Conservation (phyloP, 179 eudicot species). For the Spinacia oleracea region DNA sequence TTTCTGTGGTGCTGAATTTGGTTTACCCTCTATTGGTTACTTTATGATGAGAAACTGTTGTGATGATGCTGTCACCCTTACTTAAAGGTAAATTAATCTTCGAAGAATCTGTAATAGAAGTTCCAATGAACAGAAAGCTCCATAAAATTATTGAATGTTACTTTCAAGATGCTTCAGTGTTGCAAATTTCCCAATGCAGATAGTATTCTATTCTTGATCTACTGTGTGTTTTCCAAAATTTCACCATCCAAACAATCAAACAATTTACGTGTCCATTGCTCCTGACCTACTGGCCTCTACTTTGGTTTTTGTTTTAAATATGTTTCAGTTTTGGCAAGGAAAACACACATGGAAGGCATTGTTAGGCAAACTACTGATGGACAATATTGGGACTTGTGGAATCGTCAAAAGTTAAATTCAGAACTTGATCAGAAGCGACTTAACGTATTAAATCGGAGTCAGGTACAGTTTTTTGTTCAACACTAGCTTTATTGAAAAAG, state of each 20-base stretch:
- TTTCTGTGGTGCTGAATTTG: background rate
- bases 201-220: background rate
- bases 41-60: background rate
- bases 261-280: background rate
- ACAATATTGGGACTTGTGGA: constrained; percentile 84
- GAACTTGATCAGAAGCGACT: constrained; percentile 80
- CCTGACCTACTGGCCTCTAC: constrained; percentile 8
- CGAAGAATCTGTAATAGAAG: background rate
- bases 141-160: background rate
- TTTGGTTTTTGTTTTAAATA: constrained; percentile 3
- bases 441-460: constrained; percentile 52
- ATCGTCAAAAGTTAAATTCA: constrained; percentile 75
- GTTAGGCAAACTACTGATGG: constrained; percentile 81
- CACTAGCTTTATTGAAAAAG: constrained; percentile 11
- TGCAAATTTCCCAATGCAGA: background rate
- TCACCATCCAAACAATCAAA: background rate
- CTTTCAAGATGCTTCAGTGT: background rate
- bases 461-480: constrained; percentile 44
- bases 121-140: background rate
- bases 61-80: background rate
- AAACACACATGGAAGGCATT: constrained; percentile 74
- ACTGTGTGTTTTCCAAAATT: background rate
- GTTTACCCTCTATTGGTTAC: constrained; percentile 9
- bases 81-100: background rate
- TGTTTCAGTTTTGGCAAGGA: constrained; percentile 70